phyloP scores from a whole-genome alignment of 2,329 filamentous ascomycete species.

The Xylaria multiplex region DNA sequence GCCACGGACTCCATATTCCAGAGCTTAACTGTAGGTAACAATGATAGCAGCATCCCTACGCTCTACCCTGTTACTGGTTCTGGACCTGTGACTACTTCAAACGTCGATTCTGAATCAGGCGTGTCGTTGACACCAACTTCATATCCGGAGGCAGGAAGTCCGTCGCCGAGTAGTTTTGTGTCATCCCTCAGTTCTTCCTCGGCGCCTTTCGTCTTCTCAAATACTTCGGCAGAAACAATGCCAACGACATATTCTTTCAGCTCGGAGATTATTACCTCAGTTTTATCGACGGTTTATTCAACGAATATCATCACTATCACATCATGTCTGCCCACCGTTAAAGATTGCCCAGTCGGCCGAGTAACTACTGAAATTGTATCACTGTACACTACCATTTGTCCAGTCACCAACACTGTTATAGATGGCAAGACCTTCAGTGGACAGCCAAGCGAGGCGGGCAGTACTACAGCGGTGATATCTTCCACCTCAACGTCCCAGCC shows the following conservation, averaged over 20 bases:
- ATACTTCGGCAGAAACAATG: conserved; percentile 36
- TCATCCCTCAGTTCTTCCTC: conserved; percentile 34
- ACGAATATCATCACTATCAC: conserved; percentile 46
- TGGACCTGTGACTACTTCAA: conserved; percentile 24
- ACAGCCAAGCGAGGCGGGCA: conserved; percentile 22
- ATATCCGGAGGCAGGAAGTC: conserved; percentile 23
- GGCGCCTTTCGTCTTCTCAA: conserved; percentile 2
- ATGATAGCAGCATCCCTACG: conserved; percentile 32
- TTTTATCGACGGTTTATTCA: conserved; percentile 47
- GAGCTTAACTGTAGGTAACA: conserved; percentile 1
- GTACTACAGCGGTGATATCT: conserved; percentile 19
- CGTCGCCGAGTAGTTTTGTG: conserved; percentile 32
- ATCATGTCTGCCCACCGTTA: conserved; percentile 44
- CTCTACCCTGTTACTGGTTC: conserved; percentile 40
- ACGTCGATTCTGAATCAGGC: conserved; percentile 20
- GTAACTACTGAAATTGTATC: conserved; percentile 47
- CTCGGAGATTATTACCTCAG: conserved; percentile 44
- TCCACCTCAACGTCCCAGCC: conserved; percentile 13
- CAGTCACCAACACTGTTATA: conserved; percentile 47
- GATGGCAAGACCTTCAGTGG: conserved; percentile 45
- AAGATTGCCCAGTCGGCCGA: conserved; percentile 45
- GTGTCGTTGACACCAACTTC: conserved; percentile 27
- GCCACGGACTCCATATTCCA: background rate
- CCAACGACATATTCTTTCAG: conserved; percentile 47
- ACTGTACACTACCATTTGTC: conserved; percentile 48